Evolutionary conservation across 2,329 filamentous ascomycete genomes (phyloP), one percentile per base, ranked within the genome.

Genomic region (Fusarium brevicatenulatum): DNA sequence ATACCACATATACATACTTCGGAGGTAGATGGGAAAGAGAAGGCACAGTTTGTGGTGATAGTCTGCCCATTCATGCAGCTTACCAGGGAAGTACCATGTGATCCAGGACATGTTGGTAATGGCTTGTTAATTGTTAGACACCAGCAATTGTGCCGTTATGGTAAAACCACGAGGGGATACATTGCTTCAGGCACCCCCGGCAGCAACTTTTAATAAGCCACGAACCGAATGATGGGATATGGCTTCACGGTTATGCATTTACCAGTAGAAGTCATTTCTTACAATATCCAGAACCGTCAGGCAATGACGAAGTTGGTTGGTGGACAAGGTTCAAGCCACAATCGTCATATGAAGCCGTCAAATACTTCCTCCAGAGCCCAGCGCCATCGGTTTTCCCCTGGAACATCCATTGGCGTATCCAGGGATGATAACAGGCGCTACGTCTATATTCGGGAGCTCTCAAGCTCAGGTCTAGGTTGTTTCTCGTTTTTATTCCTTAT

Each of bases 301-400:
- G 63, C 46, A 62, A 63, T 69, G 55, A 43, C 44, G 40, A 44
- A 36, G 39, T 55, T 42, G 58, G 54, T 61, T 58, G 61, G 56
- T 68, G 52, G 49, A 40, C 59, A 68, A 62, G 63, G 63, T 66
- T 63, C 62, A 72, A 71, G 74, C 71, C 74, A 76, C 62, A 55
- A 62, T 60, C 60, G 60, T 73, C 40, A 63, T 58, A 73, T 66
- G 72, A 72, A 75, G 70, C 52, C 60, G 53, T 50, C 63, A 67
- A 70, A 47, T 67, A 50, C 58, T 44, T 13, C 50, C 13, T n/a
- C 50, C 21, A 23, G 39, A 49, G 23, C 50, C 42, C 53, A 28
- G 57, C 28, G 59, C 46, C 37, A 63, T 64, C 66, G 68, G 69
- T 60, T 63, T 67, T 69, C 72, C 70, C 71, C 73, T 74, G 71